phyloP scores from a whole-genome alignment of 2,329 filamentous ascomycete genomes.

The Aspergillus sp. region DNA sequence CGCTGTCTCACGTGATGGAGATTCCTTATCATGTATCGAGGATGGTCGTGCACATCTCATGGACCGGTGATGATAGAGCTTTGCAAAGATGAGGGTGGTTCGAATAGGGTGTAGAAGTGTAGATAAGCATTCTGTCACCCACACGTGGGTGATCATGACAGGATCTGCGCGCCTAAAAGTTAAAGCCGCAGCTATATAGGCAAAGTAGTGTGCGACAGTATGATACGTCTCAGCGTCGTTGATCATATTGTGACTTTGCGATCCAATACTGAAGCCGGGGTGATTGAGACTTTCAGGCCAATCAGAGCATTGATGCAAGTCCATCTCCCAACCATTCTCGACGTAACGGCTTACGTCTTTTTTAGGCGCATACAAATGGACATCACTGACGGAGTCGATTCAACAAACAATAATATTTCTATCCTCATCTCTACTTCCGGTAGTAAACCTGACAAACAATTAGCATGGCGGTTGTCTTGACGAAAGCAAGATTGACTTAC shows the following conservation, averaged over 20 bases:
- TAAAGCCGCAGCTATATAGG: not conserved
- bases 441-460: conserved; percentile 43
- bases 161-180: conserved; percentile 10
- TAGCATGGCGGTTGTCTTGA: conserved; percentile 2
- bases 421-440: conserved; percentile 39
- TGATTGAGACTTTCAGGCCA: conserved; percentile 28
- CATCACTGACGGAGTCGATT: too few relatives aligned
- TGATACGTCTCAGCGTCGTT: conserved; percentile 17
- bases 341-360: not conserved
- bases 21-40: too few relatives aligned
- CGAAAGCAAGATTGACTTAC: conserved; percentile 47
- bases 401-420: not conserved
- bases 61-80: not conserved
- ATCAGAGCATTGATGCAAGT: conserved; percentile 14
- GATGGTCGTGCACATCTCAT: too few relatives aligned
- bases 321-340: not conserved
- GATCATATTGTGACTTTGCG: conserved; percentile 1
- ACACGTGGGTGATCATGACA: conserved; percentile 18
- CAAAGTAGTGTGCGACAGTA: not conserved
- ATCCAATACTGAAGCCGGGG: conserved; percentile 14
- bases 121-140: conserved; percentile 8
- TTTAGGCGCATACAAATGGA: not conserved
- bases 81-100: not conserved
- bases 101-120: not conserved
- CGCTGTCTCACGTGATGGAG: conserved; percentile 1